These are phyloP conservation scores for Populus hybrid DNA, from an alignment of 441 rosid species.

Conservation along the genomic window DNA sequence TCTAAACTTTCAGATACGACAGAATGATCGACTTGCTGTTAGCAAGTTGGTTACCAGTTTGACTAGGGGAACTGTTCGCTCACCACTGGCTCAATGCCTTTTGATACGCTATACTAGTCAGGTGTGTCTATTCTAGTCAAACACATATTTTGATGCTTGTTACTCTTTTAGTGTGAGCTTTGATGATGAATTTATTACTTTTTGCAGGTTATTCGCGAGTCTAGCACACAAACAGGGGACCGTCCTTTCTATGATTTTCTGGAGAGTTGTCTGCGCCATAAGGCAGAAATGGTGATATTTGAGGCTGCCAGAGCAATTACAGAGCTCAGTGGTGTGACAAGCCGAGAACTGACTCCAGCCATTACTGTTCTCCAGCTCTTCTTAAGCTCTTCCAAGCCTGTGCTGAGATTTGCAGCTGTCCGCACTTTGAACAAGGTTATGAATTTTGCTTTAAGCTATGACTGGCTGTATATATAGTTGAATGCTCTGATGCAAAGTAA, in stretches of 20 bases:
- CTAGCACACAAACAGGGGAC: conserved; percentile 77
- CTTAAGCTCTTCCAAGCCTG: too few relatives aligned
- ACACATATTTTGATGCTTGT: background rate
- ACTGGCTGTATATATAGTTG: background rate
- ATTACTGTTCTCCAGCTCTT: too few relatives aligned
- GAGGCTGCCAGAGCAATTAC: too few relatives aligned
- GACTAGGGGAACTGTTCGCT: conserved; percentile 95
- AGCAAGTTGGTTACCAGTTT: conserved; percentile 93
- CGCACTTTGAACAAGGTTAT: conserved; percentile 83
- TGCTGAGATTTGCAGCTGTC: too few relatives aligned
- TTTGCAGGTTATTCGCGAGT: conserved; percentile 80
- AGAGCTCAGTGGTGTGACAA: too few relatives aligned
- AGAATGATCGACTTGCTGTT: conserved; percentile 95
- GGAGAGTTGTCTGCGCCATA: conserved; percentile 10
- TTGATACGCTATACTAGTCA: conserved; percentile 93
- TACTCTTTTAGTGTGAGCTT: background rate
- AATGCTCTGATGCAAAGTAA: background rate
- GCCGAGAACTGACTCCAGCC: too few relatives aligned
- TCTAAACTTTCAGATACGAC: conserved; percentile 66
- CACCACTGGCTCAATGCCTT: conserved; percentile 95
- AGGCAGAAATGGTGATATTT: too few relatives aligned
- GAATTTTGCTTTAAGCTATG: conserved; percentile 8
- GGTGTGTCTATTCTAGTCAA: conserved; percentile 37
- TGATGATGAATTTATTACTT: conserved; percentile 10
- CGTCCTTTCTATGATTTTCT: conserved; percentile 97